Base-by-base conservation (phyloP, 2,329 filamentous ascomycete genomes). In the Hypomyces perniciosus region DNA sequence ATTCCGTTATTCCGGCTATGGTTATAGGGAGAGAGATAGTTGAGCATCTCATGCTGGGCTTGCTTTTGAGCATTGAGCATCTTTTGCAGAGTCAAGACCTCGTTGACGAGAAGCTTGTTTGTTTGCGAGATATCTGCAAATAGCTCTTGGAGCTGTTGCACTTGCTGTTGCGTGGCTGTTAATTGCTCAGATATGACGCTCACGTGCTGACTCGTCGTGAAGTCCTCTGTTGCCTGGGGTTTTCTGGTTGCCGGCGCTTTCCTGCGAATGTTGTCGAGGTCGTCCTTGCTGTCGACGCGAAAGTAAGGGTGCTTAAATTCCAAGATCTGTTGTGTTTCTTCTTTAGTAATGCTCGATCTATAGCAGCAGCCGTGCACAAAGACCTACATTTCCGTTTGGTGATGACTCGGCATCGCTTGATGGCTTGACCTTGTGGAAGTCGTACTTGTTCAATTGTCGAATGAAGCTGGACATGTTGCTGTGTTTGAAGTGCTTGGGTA, bases 291-390 rank as follows among this genome's bases (percentile, higher is more conserved):
- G 70, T 96, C 92, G 57, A 88, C 86, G 61, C 90, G 88, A 73
- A 99, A 99, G 62, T 96, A 90, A 9, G 92, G 92, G 64, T 99
- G 93, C 66, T 93, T 95, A 67, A 99, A 99, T 66, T 99, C 93
- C 20, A 71, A 65, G 8, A 69, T 64, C 68, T 71, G 86, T 83
- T 28, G 8, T 6, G 26, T 26, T 39, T 39, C n/a, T 35, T 29
- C 28, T 35, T 43, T 44, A 48, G 39, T 29, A 20, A 46, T 37
- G 12, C 20, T 13, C 30, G 41, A 52, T 60, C 43, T 9, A 20
- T 20, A 20, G 20, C 20, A 59, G 44, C 48, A 49, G 41, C n/a
- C 47, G n/a, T 10, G 6, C 30, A 33, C 30, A 57, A 62, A 33
- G 29, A 59, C 65, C 57, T 61, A 71, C 68, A 52, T 71, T 71